A percentile compares a stretch with the other conserved stretches of the same genome.
phyloP scores from a whole-genome alignment of 495 filamentous ascomycete genomes.

The Penicillium crystallinum region DNA sequence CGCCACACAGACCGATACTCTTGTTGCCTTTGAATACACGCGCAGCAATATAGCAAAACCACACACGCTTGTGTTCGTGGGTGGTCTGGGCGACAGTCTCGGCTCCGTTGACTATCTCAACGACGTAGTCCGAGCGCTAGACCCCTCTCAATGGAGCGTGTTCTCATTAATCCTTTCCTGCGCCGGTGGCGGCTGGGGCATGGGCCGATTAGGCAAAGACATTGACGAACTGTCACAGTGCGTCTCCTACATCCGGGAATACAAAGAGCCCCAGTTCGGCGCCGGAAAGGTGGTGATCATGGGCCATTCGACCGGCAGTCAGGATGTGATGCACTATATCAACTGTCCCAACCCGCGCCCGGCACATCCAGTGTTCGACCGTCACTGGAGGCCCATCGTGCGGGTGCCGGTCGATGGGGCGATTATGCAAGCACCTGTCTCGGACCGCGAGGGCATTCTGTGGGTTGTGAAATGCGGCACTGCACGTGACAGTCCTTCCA shows the following conservation, averaged over 20 bases:
- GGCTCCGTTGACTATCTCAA: slow-evolving; percentile 54
- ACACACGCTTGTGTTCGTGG: slow-evolving; percentile 26
- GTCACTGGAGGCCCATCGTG: slow-evolving; percentile 20
- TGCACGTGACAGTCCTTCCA: slow-evolving; percentile 22
- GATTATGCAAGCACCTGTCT: slow-evolving; percentile 78
- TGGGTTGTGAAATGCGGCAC: slow-evolving; percentile 32
- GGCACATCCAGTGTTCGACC: slow-evolving; percentile 29
- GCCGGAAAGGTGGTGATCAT: slow-evolving; percentile 38
- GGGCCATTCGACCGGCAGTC: slow-evolving; percentile 82
- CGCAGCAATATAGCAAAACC: slow-evolving; percentile 20
- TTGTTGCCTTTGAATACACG: slow-evolving; percentile 27
- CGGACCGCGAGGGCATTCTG: slow-evolving; percentile 66
- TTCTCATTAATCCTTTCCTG: slow-evolving; percentile 53
- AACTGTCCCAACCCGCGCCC: slow-evolving; percentile 31
- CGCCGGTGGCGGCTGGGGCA: slow-evolving; percentile 68
- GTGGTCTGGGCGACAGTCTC: slow-evolving; percentile 62
- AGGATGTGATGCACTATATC: slow-evolving; percentile 77
- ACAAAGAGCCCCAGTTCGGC: slow-evolving; percentile 23
- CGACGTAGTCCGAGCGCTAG: slow-evolving; percentile 43
- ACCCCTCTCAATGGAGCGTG: slow-evolving; percentile 52
- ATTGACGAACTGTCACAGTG: slow-evolving; percentile 60
- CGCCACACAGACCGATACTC: slow-evolving; percentile 14
- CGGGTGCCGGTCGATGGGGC: slow-evolving; percentile 59
- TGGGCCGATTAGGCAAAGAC: slow-evolving; percentile 57
- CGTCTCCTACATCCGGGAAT: slow-evolving; percentile 57